Evolutionary conservation across 192 early-diverging fungal genomes (phyloP).

Genomic region (Umbelopsis vinacea): DNA sequence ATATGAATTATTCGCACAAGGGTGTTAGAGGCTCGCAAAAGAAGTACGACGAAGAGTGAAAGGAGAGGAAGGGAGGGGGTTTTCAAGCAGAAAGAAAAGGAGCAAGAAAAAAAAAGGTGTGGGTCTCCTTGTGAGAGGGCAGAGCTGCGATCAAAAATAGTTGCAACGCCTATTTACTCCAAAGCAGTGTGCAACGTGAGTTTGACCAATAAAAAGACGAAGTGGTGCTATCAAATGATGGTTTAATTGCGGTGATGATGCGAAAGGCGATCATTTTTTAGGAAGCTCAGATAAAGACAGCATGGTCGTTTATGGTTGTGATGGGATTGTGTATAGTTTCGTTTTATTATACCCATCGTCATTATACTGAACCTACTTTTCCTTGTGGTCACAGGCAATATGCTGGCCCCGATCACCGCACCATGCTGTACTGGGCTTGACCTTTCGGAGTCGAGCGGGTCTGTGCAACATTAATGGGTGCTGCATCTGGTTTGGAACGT

Average conservation of each 20-base stretch:
- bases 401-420: background rate
- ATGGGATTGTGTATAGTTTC: no score
- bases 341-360: no score
- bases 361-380: no score
- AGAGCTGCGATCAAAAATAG: conserved; percentile 17
- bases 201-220: background rate
- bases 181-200: conserved; percentile 21
- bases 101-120: background rate
- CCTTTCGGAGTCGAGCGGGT: background rate
- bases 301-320: no score
- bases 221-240: background rate
- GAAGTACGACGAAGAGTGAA: background rate
- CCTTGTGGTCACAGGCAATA: no score
- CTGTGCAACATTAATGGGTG: background rate
- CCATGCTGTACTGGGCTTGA: background rate
- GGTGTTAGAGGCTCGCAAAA: no score
- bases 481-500: background rate
- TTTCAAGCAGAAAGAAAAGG: background rate
- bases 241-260: background rate
- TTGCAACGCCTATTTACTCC: background rate
- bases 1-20: background rate
- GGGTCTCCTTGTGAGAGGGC: conserved; percentile 12
- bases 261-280: no score
- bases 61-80: background rate
- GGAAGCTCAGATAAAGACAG: no score